Conservation (phyloP, 2,329 filamentous ascomycete genomes). For the Curvularia sp. region DNA sequence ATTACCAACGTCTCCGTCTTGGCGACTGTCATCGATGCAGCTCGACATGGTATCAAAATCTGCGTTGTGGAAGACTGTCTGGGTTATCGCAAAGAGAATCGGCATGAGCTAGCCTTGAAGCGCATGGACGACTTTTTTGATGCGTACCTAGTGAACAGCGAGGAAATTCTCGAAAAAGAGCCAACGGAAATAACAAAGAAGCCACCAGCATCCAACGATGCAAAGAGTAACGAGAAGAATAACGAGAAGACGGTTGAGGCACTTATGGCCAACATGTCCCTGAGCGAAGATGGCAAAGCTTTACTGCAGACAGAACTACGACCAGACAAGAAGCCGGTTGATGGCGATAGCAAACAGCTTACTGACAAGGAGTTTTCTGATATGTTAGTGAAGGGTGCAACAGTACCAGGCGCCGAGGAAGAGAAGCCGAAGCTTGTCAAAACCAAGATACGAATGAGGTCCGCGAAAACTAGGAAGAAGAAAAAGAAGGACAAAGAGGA, state of each 20-base stretch:
- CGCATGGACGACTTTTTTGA: slow-evolving; percentile 77
- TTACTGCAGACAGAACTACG: slow-evolving; percentile 12
- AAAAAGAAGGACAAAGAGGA: slow-evolving; percentile 29
- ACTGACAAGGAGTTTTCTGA: slow-evolving; percentile 44
- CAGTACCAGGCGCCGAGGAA: slow-evolving; percentile 20
- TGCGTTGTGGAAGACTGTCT: slow-evolving; percentile 89
- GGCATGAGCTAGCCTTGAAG: slow-evolving; percentile 74
- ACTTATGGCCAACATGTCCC: slow-evolving; percentile 33
- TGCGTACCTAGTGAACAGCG: slow-evolving; percentile 68
- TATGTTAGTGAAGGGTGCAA: slow-evolving; percentile 35
- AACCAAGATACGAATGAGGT: slow-evolving; percentile 47
- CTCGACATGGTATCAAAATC: slow-evolving; percentile 84
- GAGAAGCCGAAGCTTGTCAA: slow-evolving; percentile 40
- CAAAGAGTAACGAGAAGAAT: slow-evolving; percentile 19
- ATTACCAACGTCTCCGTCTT: slow-evolving; percentile 88
- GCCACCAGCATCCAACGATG: slow-evolving; percentile 12
- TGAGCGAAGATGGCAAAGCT: slow-evolving; percentile 21
- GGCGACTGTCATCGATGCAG: slow-evolving; percentile 89
- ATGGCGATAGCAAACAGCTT: slow-evolving; percentile 12
- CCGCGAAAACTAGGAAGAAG: slow-evolving; percentile 37
- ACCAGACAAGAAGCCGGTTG: slow-evolving; percentile 4
- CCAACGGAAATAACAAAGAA: slow-evolving; percentile 14
- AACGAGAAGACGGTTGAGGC: slow-evolving; percentile 32
- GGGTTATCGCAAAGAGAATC: slow-evolving; percentile 73
- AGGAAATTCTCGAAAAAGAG: slow-evolving; percentile 61